phyloP scores from a whole-genome alignment of 352 stramenopile genomes.

The Peronosclerospora sorghi region DNA sequence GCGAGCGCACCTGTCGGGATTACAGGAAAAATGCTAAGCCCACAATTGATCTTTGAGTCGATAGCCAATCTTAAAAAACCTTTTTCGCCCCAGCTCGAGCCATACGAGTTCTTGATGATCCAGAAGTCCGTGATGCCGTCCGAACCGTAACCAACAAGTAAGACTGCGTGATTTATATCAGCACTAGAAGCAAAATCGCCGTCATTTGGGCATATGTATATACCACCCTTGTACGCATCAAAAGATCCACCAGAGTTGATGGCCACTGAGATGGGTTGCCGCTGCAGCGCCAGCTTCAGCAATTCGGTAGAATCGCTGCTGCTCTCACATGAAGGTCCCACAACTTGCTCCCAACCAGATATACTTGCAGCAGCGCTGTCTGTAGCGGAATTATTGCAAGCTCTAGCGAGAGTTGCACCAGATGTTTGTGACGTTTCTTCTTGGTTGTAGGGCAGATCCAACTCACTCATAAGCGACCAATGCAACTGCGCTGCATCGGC shows the following conservation, averaged over 20 bases:
- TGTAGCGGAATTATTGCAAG: constrained; percentile 26
- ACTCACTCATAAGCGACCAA: constrained; percentile 43
- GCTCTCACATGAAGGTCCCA: constrained; percentile 42
- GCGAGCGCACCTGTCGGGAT: constrained; percentile 45
- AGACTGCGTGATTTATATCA: constrained; percentile 59
- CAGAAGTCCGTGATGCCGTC: constrained; percentile 43
- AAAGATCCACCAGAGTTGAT: constrained; percentile 70
- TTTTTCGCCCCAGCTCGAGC: constrained; percentile 53
- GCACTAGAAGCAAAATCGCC: constrained; percentile 47
- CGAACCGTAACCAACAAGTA: constrained; percentile 63
- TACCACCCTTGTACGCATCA: constrained; percentile 70
- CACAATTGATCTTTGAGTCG: constrained; percentile 71
- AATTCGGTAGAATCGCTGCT: constrained; percentile 43
- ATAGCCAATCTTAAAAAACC: constrained; percentile 51
- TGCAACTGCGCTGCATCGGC: constrained; percentile 39
- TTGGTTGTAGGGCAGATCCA: constrained; percentile 62
- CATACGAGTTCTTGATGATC: constrained; percentile 82
- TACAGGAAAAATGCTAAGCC: constrained; percentile 62
- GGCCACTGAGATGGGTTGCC: constrained; percentile 63
- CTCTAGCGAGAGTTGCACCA: constrained; percentile 15
- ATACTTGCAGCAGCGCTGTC: constrained; percentile 48
- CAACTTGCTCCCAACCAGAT: constrained; percentile 49
- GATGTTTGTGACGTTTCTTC: constrained; percentile 22
- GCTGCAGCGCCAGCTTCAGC: constrained; percentile 55
- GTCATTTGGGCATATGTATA: constrained; percentile 65